These are phyloP conservation scores for Chytridiales sp. DNA, from an alignment of 371 early-diverging fungal genomes.

Conservation along the genomic window DNA sequence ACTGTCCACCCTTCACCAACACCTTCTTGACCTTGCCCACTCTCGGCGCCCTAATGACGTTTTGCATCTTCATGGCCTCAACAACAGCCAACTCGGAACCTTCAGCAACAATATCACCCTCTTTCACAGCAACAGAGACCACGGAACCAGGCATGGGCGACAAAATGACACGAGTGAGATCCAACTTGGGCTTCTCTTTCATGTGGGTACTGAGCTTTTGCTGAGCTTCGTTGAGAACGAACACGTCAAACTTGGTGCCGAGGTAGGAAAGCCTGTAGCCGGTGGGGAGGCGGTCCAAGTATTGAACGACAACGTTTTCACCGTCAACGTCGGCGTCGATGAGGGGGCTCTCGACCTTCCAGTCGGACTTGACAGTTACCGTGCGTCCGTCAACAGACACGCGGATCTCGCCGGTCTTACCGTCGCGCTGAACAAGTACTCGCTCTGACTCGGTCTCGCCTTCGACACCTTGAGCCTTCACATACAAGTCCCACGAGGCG, in stretches of 20 bases:
- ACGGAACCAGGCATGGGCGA: constrained; percentile 95
- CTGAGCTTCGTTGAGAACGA: constrained; percentile 56
- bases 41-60: constrained; percentile 79
- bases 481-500: constrained; percentile 54
- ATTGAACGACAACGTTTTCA: constrained; percentile 70
- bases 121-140: constrained; percentile 77
- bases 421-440: constrained; percentile 3
- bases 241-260: constrained; percentile 82
- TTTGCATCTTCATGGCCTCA: constrained; percentile 99
- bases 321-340: constrained; percentile 58
- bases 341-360: constrained; percentile 75
- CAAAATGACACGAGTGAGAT: constrained; percentile 68
- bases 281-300: constrained; percentile 67
- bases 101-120: constrained; percentile 79
- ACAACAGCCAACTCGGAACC: constrained; percentile 87
- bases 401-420: constrained; percentile 22
- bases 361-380: constrained; percentile 56
- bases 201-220: constrained; percentile 66
- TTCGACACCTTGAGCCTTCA: constrained; percentile 40
- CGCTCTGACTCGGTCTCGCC: constrained; percentile 3
- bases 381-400: constrained; percentile 46
- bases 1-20: constrained; percentile 66
- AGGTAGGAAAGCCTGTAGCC: constrained; percentile 80
- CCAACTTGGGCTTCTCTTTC: constrained; percentile 70
- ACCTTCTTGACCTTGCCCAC: constrained; percentile 81